Conservation (phyloP, 306 rosid species). For the Castanea mollissima region DNA sequence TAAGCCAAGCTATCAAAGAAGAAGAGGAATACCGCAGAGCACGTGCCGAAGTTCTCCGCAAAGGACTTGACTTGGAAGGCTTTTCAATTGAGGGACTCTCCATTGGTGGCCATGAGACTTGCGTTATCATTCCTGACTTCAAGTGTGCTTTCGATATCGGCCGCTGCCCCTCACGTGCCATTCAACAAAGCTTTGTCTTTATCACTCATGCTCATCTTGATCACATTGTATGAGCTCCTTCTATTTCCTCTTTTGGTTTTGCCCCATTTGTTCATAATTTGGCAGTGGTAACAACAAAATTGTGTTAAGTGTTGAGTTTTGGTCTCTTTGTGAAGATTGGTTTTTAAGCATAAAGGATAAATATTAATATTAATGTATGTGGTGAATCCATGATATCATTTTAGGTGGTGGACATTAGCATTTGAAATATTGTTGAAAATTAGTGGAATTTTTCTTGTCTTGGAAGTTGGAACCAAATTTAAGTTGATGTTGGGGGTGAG, state of each 20-base stretch:
- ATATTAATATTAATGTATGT: neutral
- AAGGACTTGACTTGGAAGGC: conserved; percentile 81
- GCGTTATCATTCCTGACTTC: conserved; percentile 82
- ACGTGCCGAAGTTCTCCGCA: conserved; percentile 66
- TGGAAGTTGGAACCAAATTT: conserved; percentile 2
- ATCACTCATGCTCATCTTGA: conserved; percentile 98
- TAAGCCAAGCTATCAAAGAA: conserved; percentile 59
- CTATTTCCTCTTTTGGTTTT: neutral
- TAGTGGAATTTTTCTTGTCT: neutral
- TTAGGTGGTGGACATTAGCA: neutral
- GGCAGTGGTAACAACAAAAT: neutral
- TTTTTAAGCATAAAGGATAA: neutral
- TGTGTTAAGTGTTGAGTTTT: neutral
- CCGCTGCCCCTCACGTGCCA: conserved; percentile 76
- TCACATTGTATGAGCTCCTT: conserved; percentile 73
- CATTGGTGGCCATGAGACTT: conserved; percentile 92
- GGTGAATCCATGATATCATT: neutral
- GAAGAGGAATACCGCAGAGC: conserved; percentile 92
- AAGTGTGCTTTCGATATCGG: conserved; percentile 94
- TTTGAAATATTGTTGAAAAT: neutral
- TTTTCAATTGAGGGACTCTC: conserved; percentile 73
- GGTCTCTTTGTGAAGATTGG: neutral
- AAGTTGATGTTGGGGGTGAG: neutral
- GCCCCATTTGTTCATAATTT: neutral
- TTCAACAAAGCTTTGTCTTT: conserved; percentile 78